phyloP scores from a whole-genome alignment of 768 basidiomycete species.

The Albatrellus ellisii region DNA sequence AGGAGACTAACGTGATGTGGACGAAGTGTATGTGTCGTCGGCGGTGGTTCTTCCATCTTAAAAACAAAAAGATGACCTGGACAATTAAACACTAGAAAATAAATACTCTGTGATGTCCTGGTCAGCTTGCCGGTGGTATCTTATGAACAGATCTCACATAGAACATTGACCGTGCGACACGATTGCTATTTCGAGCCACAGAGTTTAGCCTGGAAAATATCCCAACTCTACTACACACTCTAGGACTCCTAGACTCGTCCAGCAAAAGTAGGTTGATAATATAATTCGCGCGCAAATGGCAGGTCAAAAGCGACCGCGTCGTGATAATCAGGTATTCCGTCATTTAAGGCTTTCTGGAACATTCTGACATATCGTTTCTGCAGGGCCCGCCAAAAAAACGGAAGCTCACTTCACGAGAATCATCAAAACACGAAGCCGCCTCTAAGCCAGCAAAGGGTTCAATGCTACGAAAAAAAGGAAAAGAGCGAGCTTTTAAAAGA shows the following conservation, averaged over 20 bases:
- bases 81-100: not conserved
- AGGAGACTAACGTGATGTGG: conserved; percentile 70
- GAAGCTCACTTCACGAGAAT: conserved; percentile 30
- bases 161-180: not conserved
- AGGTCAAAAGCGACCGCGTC: conserved; percentile 26
- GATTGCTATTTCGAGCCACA: no score
- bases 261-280: no score
- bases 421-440: not conserved
- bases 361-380: not conserved
- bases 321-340: conserved; percentile 19
- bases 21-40: conserved; percentile 51
- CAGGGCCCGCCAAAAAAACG: conserved; percentile 45
- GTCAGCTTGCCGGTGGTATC: not conserved
- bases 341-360: not conserved
- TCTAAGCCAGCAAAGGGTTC: conserved; percentile 7
- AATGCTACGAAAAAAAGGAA: conserved; percentile 30
- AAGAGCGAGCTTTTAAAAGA: conserved; percentile 48
- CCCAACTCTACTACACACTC: no score
- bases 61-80: no score
- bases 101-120: no score
- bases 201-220: no score
- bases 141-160: not conserved
- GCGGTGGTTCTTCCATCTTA: conserved; percentile 43
- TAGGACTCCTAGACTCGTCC: no score
- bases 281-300: no score